Conservation (phyloP, 2,329 filamentous ascomycete species). For the Arthroderma sp. region DNA sequence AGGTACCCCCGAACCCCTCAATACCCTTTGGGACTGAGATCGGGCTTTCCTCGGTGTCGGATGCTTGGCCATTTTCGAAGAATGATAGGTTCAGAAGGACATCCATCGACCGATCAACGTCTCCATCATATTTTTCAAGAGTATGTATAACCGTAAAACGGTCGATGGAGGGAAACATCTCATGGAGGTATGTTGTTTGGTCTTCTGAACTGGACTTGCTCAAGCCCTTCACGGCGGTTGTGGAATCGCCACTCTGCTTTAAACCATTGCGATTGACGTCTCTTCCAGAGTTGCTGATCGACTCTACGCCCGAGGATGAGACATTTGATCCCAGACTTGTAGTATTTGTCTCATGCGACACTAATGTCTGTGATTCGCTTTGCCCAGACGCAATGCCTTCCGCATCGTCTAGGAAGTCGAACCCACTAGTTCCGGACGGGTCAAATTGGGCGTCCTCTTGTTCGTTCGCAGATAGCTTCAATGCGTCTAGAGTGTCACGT, state of each 20-base stretch:
- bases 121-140: constrained; percentile 54
- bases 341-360: constrained; percentile 39
- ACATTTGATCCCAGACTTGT: constrained; percentile 40
- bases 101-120: constrained; percentile 61
- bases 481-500: constrained; percentile 47
- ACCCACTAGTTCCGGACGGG: constrained; percentile 55
- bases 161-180: constrained; percentile 61
- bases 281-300: constrained; percentile 3
- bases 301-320: constrained; percentile 26
- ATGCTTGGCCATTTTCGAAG: constrained; percentile 47
- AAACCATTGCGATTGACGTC: not conserved
- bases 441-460: constrained; percentile 53
- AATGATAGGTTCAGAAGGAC: constrained; percentile 68
- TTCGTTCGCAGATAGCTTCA: constrained; percentile 62
- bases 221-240: constrained; percentile 18
- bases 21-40: constrained; percentile 53
- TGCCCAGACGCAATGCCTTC: constrained; percentile 20
- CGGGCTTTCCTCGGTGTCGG: constrained; percentile 31
- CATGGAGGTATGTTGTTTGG: constrained; percentile 40
- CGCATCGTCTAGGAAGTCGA: constrained; percentile 17
- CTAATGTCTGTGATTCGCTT: constrained; percentile 24
- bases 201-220: constrained; percentile 48
- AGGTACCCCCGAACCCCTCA: constrained; percentile 56
- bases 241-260: constrained; percentile 10
- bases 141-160: constrained; percentile 53